phyloP scores from a whole-genome alignment of 257 asterid species.

The Ilex aquifolium region DNA sequence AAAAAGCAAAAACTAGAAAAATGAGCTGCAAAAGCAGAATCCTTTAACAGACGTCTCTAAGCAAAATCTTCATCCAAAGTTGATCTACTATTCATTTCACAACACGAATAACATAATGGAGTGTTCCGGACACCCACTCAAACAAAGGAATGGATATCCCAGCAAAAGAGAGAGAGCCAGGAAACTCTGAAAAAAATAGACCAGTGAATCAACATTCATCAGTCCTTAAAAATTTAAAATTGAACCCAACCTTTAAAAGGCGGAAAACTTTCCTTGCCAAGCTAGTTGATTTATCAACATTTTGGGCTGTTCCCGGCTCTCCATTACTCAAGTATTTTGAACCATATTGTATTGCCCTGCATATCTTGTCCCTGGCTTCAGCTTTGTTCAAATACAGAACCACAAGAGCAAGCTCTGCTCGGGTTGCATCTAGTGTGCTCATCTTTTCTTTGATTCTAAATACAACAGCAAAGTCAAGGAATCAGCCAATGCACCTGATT shows the following conservation, averaged over 20 bases:
- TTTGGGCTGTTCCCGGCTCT: constrained; percentile 83
- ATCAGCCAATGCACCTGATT: constrained; percentile 12
- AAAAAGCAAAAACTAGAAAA: neutral
- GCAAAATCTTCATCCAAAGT: neutral
- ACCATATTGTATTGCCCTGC: constrained; percentile 99
- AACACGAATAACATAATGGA: neutral
- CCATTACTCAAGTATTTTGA: constrained; percentile 92
- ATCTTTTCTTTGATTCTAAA: constrained; percentile 19
- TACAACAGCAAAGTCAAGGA: constrained; percentile 29
- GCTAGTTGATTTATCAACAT: constrained; percentile 86
- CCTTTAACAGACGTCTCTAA: neutral
- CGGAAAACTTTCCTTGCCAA: constrained; percentile 97
- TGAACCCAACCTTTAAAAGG: constrained; percentile 69
- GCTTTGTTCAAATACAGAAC: constrained; percentile 90
- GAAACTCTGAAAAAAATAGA: too few relatives aligned
- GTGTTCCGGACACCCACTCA: neutral
- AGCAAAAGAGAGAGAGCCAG: too few relatives aligned
- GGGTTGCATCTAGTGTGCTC: constrained; percentile 77
- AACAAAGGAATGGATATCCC: too few relatives aligned
- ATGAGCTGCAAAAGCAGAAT: too few relatives aligned
- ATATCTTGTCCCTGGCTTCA: constrained; percentile 96
- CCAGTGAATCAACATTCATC: neutral
- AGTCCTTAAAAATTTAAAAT: neutral
- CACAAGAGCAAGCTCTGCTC: constrained; percentile 89
- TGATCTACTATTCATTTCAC: neutral